Percentiles rank a stretch among this genome's conserved stretches.
Evolutionary conservation across 208 protist genomes (phyloP).

Genomic region (Strigomonas culicis): DNA sequence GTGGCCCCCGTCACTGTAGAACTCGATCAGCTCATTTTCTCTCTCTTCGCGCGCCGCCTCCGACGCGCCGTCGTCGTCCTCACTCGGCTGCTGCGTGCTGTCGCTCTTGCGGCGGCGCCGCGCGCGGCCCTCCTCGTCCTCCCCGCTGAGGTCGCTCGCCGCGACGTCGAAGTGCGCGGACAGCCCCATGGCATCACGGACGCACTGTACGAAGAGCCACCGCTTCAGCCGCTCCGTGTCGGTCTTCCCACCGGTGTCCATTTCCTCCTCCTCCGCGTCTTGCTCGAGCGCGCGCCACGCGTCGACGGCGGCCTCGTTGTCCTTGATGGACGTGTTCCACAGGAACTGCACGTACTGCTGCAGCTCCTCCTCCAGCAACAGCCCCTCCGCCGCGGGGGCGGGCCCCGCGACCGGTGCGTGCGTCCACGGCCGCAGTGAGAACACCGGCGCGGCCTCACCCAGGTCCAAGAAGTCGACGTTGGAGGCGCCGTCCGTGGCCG

Average conservation of each 20-base stretch:
- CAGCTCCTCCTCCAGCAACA: background rate
- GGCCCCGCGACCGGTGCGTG: too few relatives aligned
- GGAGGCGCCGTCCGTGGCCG: too few relatives aligned
- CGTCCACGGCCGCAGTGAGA: too few relatives aligned
- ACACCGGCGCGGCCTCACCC: too few relatives aligned
- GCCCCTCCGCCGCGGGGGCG: too few relatives aligned
- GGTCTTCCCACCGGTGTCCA: background rate
- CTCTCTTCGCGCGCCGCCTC: background rate
- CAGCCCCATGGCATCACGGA: background rate
- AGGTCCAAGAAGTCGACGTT: too few relatives aligned
- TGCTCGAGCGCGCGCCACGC: background rate
- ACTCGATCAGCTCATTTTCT: background rate
- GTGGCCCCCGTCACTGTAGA: constrained; percentile 8
- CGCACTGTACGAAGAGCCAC: background rate
- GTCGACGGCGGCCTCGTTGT: background rate
- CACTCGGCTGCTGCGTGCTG: background rate
- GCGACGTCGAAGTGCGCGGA: background rate
- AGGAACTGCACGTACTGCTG: background rate
- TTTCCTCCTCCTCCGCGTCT: background rate
- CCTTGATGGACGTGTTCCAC: background rate
- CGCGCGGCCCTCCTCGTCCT: background rate
- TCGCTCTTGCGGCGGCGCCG: too few relatives aligned
- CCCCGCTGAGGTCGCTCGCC: background rate
- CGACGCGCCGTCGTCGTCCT: background rate
- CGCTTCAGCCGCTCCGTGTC: background rate